Evolutionary conservation across 1,284 basidiomycete species (phyloP).

Genomic region (Austropuccinia psidii): DNA sequence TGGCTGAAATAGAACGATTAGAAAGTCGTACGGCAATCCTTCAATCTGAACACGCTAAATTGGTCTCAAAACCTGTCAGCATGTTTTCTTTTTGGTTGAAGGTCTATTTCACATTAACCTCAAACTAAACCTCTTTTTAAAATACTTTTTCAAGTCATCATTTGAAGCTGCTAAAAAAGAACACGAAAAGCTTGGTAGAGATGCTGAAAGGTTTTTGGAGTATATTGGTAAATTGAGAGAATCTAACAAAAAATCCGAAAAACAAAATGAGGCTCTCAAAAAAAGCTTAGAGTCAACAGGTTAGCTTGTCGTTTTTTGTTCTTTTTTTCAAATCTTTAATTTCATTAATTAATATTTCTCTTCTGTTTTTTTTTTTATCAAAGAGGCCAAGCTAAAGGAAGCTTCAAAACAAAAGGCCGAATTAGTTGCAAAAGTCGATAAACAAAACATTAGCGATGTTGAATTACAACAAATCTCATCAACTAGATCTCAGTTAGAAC

Average conservation of each 20-base stretch:
- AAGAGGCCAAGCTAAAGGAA: slow-evolving; percentile 22
- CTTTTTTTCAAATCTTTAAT: not conserved
- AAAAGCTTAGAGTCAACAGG: slow-evolving; percentile 5
- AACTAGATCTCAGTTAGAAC: slow-evolving; percentile 63
- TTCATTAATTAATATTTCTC: not conserved
- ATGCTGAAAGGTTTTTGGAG: slow-evolving; percentile 23
- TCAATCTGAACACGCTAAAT: not conserved
- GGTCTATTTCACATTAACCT: not conserved
- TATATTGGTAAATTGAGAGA: slow-evolving; percentile 26
- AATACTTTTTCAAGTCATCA: not conserved
- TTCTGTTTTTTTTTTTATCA: not conserved
- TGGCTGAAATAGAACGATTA: slow-evolving; percentile 23
- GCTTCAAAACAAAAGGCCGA: slow-evolving; percentile 38
- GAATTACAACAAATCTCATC: slow-evolving; percentile 78
- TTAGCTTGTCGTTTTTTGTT: not conserved
- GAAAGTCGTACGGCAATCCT: not conserved
- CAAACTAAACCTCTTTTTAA: not conserved
- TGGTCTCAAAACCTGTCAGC: slow-evolving; percentile 16
- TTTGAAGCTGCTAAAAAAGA: slow-evolving; percentile 28
- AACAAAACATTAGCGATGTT: slow-evolving; percentile 73
- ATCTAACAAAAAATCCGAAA: slow-evolving; percentile 18
- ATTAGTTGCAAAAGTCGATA: slow-evolving; percentile 61
- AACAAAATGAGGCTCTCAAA: slow-evolving; percentile 15
- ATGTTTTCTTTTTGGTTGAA: not conserved
- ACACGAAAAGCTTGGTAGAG: slow-evolving; percentile 15